Percentiles rank a stretch among this genome's conserved stretches.
These are phyloP conservation scores for Populus tremula DNA, from an alignment of 345 rosid species.

Conservation along the genomic window DNA sequence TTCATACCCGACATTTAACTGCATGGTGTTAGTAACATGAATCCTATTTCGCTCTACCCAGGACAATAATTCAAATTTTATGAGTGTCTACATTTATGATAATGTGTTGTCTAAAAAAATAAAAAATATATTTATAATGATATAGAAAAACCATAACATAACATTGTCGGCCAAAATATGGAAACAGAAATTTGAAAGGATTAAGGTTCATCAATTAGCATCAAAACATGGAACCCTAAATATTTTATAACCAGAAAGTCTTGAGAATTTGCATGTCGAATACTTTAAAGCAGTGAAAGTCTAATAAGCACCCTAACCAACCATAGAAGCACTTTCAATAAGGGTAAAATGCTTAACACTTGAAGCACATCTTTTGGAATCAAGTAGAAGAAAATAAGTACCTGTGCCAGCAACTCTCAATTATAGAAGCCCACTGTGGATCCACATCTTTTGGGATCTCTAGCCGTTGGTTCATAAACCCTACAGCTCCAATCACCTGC, in stretches of 20 bases:
- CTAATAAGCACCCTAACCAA: not conserved
- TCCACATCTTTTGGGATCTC: constrained; percentile 80
- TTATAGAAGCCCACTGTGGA: constrained; percentile 74
- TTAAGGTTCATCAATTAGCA: not conserved
- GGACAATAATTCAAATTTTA: not conserved
- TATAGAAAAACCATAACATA: not conserved
- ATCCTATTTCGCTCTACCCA: not conserved
- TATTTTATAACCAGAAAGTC: not conserved
- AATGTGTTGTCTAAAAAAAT: not conserved
- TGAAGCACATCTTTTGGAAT: not conserved
- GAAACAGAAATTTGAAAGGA: not conserved
- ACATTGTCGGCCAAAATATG: not conserved
- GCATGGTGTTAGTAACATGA: not conserved
- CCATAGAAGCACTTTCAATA: not conserved
- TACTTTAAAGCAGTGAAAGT: not conserved
- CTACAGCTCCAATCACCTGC: constrained; percentile 97
- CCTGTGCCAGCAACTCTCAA: constrained; percentile 97
- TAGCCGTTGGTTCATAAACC: constrained; percentile 90
- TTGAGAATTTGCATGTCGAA: not conserved
- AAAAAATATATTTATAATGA: not conserved
- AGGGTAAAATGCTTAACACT: not conserved
- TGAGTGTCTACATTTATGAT: not conserved
- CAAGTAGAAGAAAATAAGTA: constrained; percentile 24
- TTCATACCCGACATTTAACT: not conserved
- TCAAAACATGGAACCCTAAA: not conserved